Evolutionary conservation across 805 yeast species (phyloP).

Genomic region (Kluyveromyces siamensis): DNA sequence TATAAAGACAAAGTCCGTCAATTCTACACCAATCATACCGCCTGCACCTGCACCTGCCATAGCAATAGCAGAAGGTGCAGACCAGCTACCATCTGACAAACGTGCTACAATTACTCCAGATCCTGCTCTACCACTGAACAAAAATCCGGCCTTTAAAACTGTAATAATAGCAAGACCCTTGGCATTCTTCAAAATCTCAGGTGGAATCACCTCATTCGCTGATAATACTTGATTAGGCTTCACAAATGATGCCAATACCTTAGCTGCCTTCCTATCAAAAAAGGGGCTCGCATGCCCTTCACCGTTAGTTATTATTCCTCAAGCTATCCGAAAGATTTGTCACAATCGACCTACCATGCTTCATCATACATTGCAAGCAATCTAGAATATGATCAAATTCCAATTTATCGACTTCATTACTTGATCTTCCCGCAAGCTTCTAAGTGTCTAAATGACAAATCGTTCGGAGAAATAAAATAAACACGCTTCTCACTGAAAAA

Average conservation of each 20-base stretch:
- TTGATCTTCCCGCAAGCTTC: background rate
- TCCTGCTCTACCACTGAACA: conserved; percentile 95
- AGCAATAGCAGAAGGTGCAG: conserved; percentile 91
- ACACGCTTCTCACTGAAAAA: background rate
- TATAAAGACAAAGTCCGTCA: conserved; percentile 93
- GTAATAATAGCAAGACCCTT: conserved; percentile 89
- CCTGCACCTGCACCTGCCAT: conserved; percentile 99
- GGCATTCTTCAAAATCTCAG: conserved; percentile 76
- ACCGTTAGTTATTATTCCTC: conserved; percentile 1
- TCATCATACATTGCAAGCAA: no score
- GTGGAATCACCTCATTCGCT: conserved; percentile 84
- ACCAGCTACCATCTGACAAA: conserved; percentile 92
- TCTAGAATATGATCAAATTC: background rate
- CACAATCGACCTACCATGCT: no score
- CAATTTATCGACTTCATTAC: background rate
- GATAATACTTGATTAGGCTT: conserved; percentile 93
- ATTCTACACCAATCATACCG: conserved; percentile 93
- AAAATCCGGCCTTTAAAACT: conserved; percentile 93
- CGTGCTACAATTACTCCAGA: conserved; percentile 93
- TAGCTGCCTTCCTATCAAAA: conserved; percentile 72
- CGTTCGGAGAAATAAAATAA: background rate
- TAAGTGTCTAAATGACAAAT: background rate
- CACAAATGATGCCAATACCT: conserved; percentile 77
- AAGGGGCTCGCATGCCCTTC: background rate
- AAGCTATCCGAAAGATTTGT: background rate